A percentile compares a stretch with the other conserved stretches of the same genome.
Evolutionary conservation across 228 moss, liverwort and hornwort species (phyloP).

Genomic region (Sphagnum magellanicum): DNA sequence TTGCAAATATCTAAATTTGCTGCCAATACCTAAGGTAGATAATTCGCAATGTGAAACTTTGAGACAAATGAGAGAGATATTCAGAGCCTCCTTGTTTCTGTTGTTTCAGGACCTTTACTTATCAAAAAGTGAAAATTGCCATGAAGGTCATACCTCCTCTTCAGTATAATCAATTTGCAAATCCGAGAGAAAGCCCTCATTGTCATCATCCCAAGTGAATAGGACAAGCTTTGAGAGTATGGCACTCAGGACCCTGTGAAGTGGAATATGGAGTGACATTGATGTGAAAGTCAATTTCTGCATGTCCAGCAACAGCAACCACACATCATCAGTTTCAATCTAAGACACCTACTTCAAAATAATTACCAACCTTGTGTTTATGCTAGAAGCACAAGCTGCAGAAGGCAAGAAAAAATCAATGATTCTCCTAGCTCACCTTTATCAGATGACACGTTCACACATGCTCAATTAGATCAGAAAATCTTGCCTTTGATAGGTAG

Average conservation of each 20-base stretch:
- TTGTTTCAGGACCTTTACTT: neutral
- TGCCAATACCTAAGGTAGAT: neutral
- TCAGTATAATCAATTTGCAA: constrained; percentile 40
- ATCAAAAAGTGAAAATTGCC: neutral
- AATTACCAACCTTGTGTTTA: too few species aligned
- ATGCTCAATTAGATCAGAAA: neutral
- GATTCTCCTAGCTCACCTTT: neutral
- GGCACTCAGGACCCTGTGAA: constrained; percentile 74
- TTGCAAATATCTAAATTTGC: too few species aligned
- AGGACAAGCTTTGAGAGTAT: constrained; percentile 71
- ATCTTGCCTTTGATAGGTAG: constrained; percentile 46
- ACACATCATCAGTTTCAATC: neutral
- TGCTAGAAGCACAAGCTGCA: neutral
- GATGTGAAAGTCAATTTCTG: neutral
- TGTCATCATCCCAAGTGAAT: constrained; percentile 40
- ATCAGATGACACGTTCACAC: neutral
- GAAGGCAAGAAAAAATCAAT: neutral
- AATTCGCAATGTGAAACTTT: too few species aligned
- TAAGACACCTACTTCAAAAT: neutral
- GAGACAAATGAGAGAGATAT: neutral
- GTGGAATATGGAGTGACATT: constrained; percentile 85
- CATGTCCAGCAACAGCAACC: neutral
- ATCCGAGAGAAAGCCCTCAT: constrained; percentile 46
- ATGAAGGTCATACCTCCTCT: constrained; percentile 40
- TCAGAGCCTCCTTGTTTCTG: neutral